Evolutionary conservation across 208 protist species (phyloP), one percentile per base, ranked within the genome.

Genomic region (Lotmaria passim): DNA sequence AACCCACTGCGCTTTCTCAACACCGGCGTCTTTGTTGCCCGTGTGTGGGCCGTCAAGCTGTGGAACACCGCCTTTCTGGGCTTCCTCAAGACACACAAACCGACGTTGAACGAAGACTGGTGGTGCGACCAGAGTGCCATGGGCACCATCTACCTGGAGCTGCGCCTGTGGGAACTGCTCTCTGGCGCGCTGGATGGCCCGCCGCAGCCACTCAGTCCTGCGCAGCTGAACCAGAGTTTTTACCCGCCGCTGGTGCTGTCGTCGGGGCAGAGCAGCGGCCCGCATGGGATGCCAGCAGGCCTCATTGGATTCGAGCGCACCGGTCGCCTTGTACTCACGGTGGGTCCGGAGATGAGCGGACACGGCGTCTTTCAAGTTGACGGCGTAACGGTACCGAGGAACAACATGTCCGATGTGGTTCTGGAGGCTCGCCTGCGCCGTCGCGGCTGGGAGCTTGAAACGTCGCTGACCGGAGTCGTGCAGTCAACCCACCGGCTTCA

Each of bases 41-140:
- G 59, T 3, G 59, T 65, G 59, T 65, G 59, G 59, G 59, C 59
- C n/a, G 12, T 65, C 44, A 41, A 44, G 19, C 59, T 2, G 31
- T 65, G 59, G 59, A 65, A 65, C 44, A n/a, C 41, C 36, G 59
- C 44, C 0, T n/a, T 53, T 1, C 19, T 65, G 0, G 59, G 39
- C 31, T 65, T 65, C 24, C 8, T 65, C 21, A 6, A 28, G 6
- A 65, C 59, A 12, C 59, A 65, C 31, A 19, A 2, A 28, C 59
- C 59, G 2, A 3, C 3, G 11, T 10, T 38, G 2, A 44, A 44
- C 6, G 30, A 38, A 31, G 12, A 4, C 1, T 65, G 59, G 59
- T 65, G 59, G 59, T 65, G 59, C 31, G 59, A 65, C n/a, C 59
- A 65, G 31, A 65, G 59, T 26, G 12, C 44, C 3, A 53, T 53